These are phyloP conservation scores for Strobilomyces echinocephalus DNA, from an alignment of 768 basidiomycete genomes.

Conservation along the genomic window DNA sequence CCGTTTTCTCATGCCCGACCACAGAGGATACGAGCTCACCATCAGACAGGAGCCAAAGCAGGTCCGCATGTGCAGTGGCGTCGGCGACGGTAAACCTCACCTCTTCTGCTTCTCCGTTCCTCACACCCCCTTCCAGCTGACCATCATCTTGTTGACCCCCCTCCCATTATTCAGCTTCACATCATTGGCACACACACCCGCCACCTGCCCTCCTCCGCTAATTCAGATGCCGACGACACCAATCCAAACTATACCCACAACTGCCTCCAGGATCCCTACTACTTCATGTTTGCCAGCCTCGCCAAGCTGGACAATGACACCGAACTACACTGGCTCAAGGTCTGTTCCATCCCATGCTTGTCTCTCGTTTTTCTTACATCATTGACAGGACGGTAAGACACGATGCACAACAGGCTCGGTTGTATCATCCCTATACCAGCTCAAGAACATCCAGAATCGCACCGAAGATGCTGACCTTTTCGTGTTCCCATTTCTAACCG, in stretches of 20 bases:
- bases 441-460: slow-evolving; percentile 67
- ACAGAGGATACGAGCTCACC: slow-evolving; percentile 78
- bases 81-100: too few relatives aligned
- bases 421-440: slow-evolving; percentile 85
- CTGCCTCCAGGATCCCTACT: slow-evolving; percentile 88
- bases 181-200: slow-evolving; percentile 63
- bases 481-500: slow-evolving; percentile 92
- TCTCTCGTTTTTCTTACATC: background rate
- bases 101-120: background rate
- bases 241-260: slow-evolving; percentile 46
- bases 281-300: slow-evolving; percentile 91
- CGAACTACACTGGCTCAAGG: slow-evolving; percentile 84
- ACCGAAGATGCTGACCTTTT: slow-evolving; percentile 85
- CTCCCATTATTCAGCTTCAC: slow-evolving; percentile 92
- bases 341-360: slow-evolving; percentile 20
- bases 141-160: slow-evolving; percentile 94
- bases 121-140: slow-evolving; percentile 54
- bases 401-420: slow-evolving; percentile 88
- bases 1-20: slow-evolving; percentile 10
- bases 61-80: slow-evolving; percentile 82
- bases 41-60: slow-evolving; percentile 92
- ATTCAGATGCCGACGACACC: slow-evolving; percentile 30
- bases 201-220: slow-evolving; percentile 26
- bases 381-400: slow-evolving; percentile 73
- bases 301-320: slow-evolving; percentile 86